Conservation (phyloP, 441 rosid genomes). For the Francoa sonchifolia region DNA sequence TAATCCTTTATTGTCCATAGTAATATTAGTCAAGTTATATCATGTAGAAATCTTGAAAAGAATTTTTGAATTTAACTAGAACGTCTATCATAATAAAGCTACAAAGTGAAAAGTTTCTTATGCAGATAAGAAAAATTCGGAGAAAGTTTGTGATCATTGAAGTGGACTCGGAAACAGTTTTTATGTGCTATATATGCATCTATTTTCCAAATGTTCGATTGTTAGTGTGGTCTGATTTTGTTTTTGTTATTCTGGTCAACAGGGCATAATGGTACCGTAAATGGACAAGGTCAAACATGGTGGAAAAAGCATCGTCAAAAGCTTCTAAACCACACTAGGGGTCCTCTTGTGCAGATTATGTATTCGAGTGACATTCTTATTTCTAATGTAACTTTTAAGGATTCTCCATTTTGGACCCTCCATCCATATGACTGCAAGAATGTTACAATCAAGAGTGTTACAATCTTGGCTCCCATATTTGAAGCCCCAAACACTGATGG, state of each 20-base stretch:
- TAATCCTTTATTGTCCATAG: too few relatives aligned
- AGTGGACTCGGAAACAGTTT: too few relatives aligned
- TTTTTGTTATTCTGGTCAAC: too few relatives aligned
- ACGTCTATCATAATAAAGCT: too few relatives aligned
- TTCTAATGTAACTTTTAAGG: conserved; percentile 59
- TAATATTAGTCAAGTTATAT: too few relatives aligned
- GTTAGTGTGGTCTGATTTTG: neutral
- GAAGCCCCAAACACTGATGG: conserved; percentile 95
- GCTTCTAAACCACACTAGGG: conserved; percentile 84
- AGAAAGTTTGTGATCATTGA: conserved; percentile 5
- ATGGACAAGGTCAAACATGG: conserved; percentile 93
- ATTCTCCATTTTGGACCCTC: conserved; percentile 92
- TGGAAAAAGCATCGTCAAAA: conserved; percentile 89
- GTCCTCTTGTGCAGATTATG: conserved; percentile 90
- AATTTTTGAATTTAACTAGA: too few relatives aligned
- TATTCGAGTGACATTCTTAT: conserved; percentile 81
- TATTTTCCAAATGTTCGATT: conserved; percentile 2
- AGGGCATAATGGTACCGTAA: conserved; percentile 92
- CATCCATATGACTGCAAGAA: conserved; percentile 97
- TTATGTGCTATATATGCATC: too few relatives aligned
- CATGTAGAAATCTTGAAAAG: too few relatives aligned
- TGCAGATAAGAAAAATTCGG: too few relatives aligned
- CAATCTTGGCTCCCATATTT: conserved; percentile 67
- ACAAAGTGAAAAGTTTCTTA: too few relatives aligned
- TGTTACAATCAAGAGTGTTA: conserved; percentile 53